Percentiles rank a stretch among this genome's conserved stretches.
Conservation (phyloP, 441 rosid genomes). For the Gossypium lobatum region DNA sequence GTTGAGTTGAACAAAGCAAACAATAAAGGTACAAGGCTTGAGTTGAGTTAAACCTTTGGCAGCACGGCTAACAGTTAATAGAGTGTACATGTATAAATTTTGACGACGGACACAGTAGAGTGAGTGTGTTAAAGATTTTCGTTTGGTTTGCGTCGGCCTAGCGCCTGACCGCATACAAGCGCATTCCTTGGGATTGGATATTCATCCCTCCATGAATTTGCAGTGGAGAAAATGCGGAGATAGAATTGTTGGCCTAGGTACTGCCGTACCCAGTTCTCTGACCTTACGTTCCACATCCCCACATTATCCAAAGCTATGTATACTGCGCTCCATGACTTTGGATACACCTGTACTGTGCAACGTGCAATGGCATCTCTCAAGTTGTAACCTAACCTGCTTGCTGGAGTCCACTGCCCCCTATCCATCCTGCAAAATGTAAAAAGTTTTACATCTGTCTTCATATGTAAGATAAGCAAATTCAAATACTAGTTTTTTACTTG, state of each 20-base stretch:
- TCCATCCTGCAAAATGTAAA: slow-evolving; percentile 50
- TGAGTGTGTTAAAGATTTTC: not conserved
- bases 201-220: slow-evolving; percentile 58
- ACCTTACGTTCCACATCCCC: slow-evolving; percentile 86
- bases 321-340: slow-evolving; percentile 64
- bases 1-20: not conserved
- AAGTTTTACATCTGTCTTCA: not conserved
- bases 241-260: slow-evolving; percentile 81
- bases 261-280: slow-evolving; percentile 65
- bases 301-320: slow-evolving; percentile 71
- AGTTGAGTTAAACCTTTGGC: slow-evolving; percentile 1
- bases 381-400: slow-evolving; percentile 50
- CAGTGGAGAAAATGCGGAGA: slow-evolving; percentile 53
- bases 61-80: not conserved
- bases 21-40: not conserved
- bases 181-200: slow-evolving; percentile 56
- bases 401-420: slow-evolving; percentile 64
- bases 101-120: not conserved
- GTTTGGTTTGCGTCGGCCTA: slow-evolving; percentile 26
- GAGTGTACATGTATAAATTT: not conserved
- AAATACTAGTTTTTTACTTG: not conserved
- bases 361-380: slow-evolving; percentile 61
- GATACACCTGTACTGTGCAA: slow-evolving; percentile 56
- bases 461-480: not conserved
- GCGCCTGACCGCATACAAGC: slow-evolving; percentile 41